phyloP scores from a whole-genome alignment of 1,284 basidiomycete species.

The Heterobasidion occidentale region DNA sequence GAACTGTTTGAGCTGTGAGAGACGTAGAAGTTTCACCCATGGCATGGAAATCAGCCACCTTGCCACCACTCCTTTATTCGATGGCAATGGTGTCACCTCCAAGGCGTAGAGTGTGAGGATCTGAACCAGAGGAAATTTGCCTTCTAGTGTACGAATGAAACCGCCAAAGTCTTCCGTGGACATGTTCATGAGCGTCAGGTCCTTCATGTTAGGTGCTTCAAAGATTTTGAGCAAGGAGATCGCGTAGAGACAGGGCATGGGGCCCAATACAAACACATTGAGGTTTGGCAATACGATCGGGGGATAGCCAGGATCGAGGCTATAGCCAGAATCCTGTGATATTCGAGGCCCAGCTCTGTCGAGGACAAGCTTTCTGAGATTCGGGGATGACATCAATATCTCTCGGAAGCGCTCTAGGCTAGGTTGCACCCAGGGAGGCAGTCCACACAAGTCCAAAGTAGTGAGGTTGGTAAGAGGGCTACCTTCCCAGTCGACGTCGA shows the following conservation, averaged over 20 bases:
- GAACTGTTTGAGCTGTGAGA: slow-evolving; percentile 29
- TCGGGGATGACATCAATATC: neutral
- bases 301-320: neutral
- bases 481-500: slow-evolving; percentile 10
- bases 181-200: slow-evolving; percentile 46
- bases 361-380: neutral
- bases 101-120: slow-evolving; percentile 41
- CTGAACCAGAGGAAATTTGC: slow-evolving; percentile 36
- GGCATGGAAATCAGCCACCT: slow-evolving; percentile 49
- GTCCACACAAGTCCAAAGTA: slow-evolving; percentile 12
- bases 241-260: neutral
- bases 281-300: neutral
- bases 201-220: slow-evolving; percentile 40
- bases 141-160: slow-evolving; percentile 36
- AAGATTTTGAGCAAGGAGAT: slow-evolving; percentile 14
- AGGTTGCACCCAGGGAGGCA: neutral
- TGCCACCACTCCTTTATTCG: slow-evolving; percentile 24
- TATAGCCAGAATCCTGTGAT: too few relatives aligned
- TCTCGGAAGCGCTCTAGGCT: neutral
- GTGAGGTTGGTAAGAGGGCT: slow-evolving; percentile 38
- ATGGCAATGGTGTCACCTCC: slow-evolving; percentile 20
- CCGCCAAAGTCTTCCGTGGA: slow-evolving; percentile 38
- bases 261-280: neutral
- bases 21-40: slow-evolving; percentile 37
- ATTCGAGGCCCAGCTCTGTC: neutral